Evolutionary conservation across 306 rosid genomes (phyloP).

Genomic region (Trichosanthes cucumerina): DNA sequence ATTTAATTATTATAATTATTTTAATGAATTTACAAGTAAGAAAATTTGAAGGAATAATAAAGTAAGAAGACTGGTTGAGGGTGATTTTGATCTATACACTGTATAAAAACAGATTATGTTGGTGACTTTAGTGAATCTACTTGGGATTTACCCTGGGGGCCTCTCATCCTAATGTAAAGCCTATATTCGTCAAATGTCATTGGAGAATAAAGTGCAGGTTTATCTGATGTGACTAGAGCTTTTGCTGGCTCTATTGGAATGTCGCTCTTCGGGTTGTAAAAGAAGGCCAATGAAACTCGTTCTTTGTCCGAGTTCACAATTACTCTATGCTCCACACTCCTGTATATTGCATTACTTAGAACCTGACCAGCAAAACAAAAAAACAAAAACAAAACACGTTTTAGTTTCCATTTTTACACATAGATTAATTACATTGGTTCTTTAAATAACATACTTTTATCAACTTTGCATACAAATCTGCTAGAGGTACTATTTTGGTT

Average conservation of each 20-base stretch:
- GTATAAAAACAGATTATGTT: background rate
- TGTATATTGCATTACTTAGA: conserved; percentile 69
- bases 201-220: conserved; percentile 44
- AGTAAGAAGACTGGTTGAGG: too few relatives aligned
- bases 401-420: background rate
- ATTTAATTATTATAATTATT: background rate
- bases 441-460: too few relatives aligned
- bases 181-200: conserved; percentile 87
- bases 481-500: background rate
- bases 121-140: conserved; percentile 59
- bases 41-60: background rate
- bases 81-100: background rate
- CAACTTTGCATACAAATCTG: background rate
- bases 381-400: background rate
- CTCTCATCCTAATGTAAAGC: conserved; percentile 65
- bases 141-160: conserved; percentile 77
- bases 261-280: conserved; percentile 83
- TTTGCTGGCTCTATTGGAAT: conserved; percentile 59
- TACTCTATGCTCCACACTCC: conserved; percentile 91
- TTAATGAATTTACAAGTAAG: background rate
- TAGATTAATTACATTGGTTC: too few relatives aligned
- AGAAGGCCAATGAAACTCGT: conserved; percentile 76
- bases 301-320: conserved; percentile 66
- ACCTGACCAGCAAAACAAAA: conserved; percentile 22
- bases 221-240: conserved; percentile 39